These are phyloP conservation scores for Aureobasidium sp. DNA, from an alignment of 2,329 filamentous ascomycete species.

Conservation along the genomic window DNA sequence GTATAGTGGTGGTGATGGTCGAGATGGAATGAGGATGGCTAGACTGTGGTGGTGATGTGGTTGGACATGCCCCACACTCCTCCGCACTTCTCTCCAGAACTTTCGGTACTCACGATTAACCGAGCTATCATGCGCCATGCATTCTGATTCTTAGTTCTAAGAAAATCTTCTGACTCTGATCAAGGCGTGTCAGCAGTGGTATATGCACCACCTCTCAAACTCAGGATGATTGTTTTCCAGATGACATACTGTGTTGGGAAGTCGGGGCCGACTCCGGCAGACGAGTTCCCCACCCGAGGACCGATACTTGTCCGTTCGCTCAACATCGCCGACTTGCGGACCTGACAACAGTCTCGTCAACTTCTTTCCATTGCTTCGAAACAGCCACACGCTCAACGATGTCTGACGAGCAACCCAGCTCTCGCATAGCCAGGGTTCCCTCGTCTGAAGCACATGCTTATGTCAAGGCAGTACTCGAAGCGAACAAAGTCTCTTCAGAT, in stretches of 20 bases:
- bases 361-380: neutral
- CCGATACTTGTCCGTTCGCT: neutral
- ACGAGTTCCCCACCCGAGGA: neutral
- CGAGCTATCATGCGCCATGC: neutral
- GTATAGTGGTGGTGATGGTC: no score
- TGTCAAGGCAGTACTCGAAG: constrained; percentile 46
- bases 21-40: no score
- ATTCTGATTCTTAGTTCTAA: neutral
- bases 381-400: neutral
- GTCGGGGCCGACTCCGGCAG: neutral
- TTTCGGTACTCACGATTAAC: neutral
- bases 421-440: constrained; percentile 10
- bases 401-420: neutral
- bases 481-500: constrained; percentile 48
- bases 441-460: constrained; percentile 32
- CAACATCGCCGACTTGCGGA: neutral
- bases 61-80: neutral
- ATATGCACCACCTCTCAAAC: no score
- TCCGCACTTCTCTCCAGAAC: constrained; percentile 6
- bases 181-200: neutral
- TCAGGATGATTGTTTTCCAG: neutral
- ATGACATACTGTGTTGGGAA: neutral
- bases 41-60: neutral
- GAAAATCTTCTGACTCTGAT: neutral
- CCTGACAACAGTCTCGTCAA: neutral